Percentiles rank a stretch among this genome's conserved stretches.
phyloP scores from a whole-genome alignment of 257 asterid species.

The Nicotiana noctiflora region DNA sequence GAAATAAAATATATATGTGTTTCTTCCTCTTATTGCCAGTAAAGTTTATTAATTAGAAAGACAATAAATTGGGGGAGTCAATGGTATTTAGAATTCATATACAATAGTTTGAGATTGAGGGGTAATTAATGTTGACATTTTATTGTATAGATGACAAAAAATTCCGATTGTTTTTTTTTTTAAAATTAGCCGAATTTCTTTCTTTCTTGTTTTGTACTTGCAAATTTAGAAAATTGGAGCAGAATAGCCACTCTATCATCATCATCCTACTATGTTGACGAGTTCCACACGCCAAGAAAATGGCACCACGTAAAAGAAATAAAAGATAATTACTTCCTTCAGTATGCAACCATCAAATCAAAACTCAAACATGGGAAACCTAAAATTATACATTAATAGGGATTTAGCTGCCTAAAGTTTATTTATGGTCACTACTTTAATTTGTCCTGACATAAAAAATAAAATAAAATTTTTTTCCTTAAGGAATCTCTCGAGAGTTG shows the following conservation, averaged over 20 bases:
- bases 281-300: conserved; percentile 31
- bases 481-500: neutral
- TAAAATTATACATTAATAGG: neutral
- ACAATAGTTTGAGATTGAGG: neutral
- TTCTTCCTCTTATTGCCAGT: neutral
- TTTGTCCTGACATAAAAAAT: neutral
- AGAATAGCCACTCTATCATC: neutral
- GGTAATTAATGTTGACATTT: too few relatives aligned
- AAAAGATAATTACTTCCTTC: neutral
- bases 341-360: neutral
- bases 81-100: neutral
- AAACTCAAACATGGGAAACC: neutral
- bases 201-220: neutral
- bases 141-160: neutral
- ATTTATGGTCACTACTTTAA: neutral
- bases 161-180: neutral
- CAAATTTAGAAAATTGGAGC: neutral
- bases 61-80: neutral
- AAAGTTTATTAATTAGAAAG: too few relatives aligned
- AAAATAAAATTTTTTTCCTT: neutral
- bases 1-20: too few relatives aligned
- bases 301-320: neutral
- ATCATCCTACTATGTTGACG: conserved; percentile 13
- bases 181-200: neutral
- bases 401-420: neutral